These are phyloP conservation scores for Cercophora sp. DNA, from an alignment of 495 filamentous ascomycete genomes.

Conservation along the genomic window DNA sequence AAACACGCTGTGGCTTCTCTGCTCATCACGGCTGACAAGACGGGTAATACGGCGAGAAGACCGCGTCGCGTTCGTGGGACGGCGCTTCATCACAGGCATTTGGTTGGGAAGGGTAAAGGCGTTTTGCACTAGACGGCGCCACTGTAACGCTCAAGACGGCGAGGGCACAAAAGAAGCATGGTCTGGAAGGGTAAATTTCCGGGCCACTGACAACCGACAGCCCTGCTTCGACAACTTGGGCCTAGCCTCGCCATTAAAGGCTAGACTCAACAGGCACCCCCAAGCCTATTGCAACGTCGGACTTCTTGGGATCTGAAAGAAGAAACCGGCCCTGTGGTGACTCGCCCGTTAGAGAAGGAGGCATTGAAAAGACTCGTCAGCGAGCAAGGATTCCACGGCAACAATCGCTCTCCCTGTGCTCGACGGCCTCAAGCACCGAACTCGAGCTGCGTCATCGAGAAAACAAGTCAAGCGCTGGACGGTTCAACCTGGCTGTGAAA, in stretches of 20 bases:
- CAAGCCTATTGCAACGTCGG: conserved; percentile 15
- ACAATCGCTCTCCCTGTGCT: too few species aligned
- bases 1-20: too few species aligned
- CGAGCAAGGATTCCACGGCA: too few species aligned
- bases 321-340: neutral
- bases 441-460: neutral
- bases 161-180: neutral
- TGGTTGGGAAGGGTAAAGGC: neutral
- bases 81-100: neutral
- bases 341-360: too few species aligned
- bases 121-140: conserved; percentile 12
- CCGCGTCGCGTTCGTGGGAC: neutral
- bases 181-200: neutral
- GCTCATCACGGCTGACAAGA: conserved; percentile 1
- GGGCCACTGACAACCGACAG: neutral
- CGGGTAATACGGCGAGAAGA: conserved; percentile 1
- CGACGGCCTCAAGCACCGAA: neutral
- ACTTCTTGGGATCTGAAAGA: neutral
- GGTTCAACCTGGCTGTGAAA: neutral
- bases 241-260: neutral
- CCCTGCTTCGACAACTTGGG: neutral
- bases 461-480: neutral
- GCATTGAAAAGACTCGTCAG: too few species aligned
- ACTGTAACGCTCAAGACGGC: conserved; percentile 11
- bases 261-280: conserved; percentile 5